These are phyloP conservation scores for Linaria vulgaris DNA, from an alignment of 257 asterid genomes.

Conservation along the genomic window DNA sequence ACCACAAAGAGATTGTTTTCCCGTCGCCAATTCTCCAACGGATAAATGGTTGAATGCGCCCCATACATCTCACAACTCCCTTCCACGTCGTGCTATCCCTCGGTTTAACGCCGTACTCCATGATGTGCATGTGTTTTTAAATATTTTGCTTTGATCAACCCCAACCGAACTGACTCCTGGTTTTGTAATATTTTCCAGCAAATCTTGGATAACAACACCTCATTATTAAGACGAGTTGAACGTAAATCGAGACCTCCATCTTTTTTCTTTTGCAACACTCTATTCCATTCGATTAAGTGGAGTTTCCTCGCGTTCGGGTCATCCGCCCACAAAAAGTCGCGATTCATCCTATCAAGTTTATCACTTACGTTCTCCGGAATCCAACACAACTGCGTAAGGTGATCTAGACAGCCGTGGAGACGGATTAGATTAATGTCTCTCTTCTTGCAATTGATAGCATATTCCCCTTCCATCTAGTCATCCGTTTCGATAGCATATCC, in stretches of 20 bases:
- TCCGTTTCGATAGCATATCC: neutral
- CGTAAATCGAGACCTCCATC: neutral
- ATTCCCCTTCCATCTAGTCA: neutral
- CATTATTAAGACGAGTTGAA: neutral
- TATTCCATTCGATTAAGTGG: neutral
- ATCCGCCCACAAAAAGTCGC: neutral
- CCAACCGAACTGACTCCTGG: neutral
- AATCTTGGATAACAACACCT: neutral
- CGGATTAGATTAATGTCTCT: neutral
- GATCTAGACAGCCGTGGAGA: neutral
- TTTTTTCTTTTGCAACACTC: neutral
- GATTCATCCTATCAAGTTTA: neutral
- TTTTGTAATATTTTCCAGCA: neutral
- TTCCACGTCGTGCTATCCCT: neutral
- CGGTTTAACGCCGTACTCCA: too few relatives aligned
- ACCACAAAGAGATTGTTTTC: neutral
- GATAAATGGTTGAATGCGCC: neutral
- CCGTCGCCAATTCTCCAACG: neutral
- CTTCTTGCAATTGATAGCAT: neutral
- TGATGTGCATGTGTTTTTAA: neutral
- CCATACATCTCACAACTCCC: neutral
- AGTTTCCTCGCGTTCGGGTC: too few relatives aligned
- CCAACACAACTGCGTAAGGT: neutral
- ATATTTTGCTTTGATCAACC: neutral
- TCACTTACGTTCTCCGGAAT: neutral